Evolutionary conservation across 345 rosid genomes (phyloP).

Genomic region (Clarkia xantiana): DNA sequence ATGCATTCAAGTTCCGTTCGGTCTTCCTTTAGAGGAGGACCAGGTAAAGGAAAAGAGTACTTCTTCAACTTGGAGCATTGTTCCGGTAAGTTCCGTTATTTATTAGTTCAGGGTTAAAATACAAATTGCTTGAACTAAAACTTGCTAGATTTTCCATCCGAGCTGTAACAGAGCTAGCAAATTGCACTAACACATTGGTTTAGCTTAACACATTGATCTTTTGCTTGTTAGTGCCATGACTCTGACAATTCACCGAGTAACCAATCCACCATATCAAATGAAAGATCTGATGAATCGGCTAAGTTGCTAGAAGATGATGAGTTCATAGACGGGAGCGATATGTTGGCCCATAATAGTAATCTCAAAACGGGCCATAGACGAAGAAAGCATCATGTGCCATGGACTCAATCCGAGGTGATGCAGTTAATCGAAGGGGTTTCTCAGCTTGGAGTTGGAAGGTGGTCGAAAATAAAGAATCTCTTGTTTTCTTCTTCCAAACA

Average conservation of each 20-base stretch:
- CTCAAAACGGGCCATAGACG: conserved; percentile 9
- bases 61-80: not conserved
- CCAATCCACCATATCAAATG: conserved; percentile 4
- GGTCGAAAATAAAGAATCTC: conserved; percentile 22
- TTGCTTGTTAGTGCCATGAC: conserved; percentile 5
- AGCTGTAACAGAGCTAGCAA: too few relatives aligned
- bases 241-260: conserved; percentile 6
- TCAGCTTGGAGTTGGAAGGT: conserved; percentile 20
- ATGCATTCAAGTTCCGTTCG: conserved; percentile 18
- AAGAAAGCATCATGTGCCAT: conserved; percentile 16
- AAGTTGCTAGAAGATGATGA: too few relatives aligned
- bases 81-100: not conserved
- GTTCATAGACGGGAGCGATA: too few relatives aligned
- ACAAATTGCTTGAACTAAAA: too few relatives aligned
- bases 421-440: conserved; percentile 24
- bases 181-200: too few relatives aligned
- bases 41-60: conserved; percentile 4
- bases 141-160: too few relatives aligned
- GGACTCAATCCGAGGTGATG: conserved; percentile 23
- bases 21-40: conserved; percentile 13
- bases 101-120: too few relatives aligned
- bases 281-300: conserved; percentile 2
- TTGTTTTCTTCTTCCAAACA: conserved; percentile 17
- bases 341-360: not conserved
- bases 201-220: too few relatives aligned